Base-by-base conservation (phyloP, 345 rosid genomes). In the Punica granatum region DNA sequence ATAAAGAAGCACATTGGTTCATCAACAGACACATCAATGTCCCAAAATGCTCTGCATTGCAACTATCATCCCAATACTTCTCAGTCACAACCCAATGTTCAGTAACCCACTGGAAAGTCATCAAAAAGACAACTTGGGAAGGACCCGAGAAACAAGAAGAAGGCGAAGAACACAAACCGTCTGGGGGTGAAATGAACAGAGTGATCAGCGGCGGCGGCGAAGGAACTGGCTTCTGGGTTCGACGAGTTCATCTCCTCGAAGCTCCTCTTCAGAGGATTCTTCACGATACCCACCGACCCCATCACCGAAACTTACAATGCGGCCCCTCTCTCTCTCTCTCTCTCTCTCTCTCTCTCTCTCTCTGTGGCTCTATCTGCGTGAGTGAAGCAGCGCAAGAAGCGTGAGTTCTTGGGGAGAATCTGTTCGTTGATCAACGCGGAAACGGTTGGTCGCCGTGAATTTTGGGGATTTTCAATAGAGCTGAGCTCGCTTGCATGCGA, bases 201-300 rank as follows among this genome's bases (percentile, higher is more conserved):
- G 60, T 49, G 34, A 51, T n/a, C 58, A 36, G 67, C 71, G 64
- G 15, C n/a, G n/a, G 8, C 66, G 19, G 19, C n/a, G n/a, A n/a
- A 41, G 18, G 32, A 30, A 69, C 51, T 66, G 70, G 63, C 53
- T 31, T 70, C 67, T 58, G 71, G 56, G 56, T 72, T 65, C 48
- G 72, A 74, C 31, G 67, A 67, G 72, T 63, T 74, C 73, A 84
- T 79, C 31, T 80, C 82, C 36, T 54, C 70, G 64, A 82, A 77
- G 67, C 79, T 83, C 34, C 94, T 74, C 77, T 85, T 85, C 32
- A 69, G 81, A 44, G 72, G 71, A 43, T 76, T 65, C 67, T 51
- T 48, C 69, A 69, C 77, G 7, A 31, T 43, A 69, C 69, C 73
- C 25, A 74, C 26, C 59, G 43, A 46, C 14, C 7, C 67, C 72